phyloP scores from a whole-genome alignment of 345 rosid species.

The Heritiera littoralis region DNA sequence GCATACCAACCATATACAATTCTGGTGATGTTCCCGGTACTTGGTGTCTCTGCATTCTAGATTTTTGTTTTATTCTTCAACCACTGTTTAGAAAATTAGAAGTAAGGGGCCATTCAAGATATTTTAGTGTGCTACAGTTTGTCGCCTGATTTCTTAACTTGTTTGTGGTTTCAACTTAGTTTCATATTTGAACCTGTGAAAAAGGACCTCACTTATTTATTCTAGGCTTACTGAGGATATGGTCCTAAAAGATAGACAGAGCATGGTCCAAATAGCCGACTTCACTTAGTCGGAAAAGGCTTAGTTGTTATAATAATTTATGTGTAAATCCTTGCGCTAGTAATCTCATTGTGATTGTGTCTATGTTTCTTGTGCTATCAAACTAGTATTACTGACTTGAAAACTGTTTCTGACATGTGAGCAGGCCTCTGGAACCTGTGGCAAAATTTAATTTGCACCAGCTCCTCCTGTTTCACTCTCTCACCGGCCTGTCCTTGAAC shows the following conservation, averaged over 20 bases:
- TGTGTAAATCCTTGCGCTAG: background rate
- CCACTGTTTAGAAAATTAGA: background rate
- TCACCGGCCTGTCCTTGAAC: constrained; percentile 20
- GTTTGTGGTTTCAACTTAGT: background rate
- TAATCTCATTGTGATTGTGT: background rate
- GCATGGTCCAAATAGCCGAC: background rate
- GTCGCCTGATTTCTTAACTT: background rate
- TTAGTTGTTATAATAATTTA: background rate
- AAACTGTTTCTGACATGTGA: constrained; percentile 11
- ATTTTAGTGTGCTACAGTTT: background rate
- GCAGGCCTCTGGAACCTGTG: constrained; percentile 28
- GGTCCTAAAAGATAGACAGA: background rate
- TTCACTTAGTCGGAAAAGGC: background rate
- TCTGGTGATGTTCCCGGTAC: too few relatives aligned
- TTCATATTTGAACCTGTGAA: background rate
- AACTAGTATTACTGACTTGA: background rate
- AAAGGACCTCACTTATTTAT: too few relatives aligned
- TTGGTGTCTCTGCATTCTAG: background rate
- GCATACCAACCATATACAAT: background rate
- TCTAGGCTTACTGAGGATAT: too few relatives aligned
- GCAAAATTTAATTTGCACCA: background rate
- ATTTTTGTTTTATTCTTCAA: background rate
- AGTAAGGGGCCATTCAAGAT: background rate
- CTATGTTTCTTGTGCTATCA: background rate
- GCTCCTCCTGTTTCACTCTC: background rate